These are phyloP conservation scores for Starmerella geochares DNA, from an alignment of 805 yeast genomes.

Conservation along the genomic window DNA sequence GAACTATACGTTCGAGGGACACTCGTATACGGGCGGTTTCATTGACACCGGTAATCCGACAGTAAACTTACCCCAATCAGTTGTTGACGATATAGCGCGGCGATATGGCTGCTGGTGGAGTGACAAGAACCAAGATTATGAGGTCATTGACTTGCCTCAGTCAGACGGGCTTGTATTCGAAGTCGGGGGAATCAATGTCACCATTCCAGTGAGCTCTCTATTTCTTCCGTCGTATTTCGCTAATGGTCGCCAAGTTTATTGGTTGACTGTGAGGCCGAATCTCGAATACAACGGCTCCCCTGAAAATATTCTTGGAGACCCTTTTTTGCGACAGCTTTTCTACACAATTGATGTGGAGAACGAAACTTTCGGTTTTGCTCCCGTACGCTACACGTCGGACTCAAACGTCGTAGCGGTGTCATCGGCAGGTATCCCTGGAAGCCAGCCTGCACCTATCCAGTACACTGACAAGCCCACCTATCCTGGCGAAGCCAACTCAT, in stretches of 20 bases:
- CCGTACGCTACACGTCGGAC: slow-evolving; percentile 2
- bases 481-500: not conserved
- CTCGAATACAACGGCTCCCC: not conserved
- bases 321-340: slow-evolving; percentile 49
- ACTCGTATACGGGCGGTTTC: slow-evolving; percentile 11
- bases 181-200: slow-evolving; percentile 18
- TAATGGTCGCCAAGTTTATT: slow-evolving; percentile 2
- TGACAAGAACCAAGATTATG: not conserved
- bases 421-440: slow-evolving; percentile 4
- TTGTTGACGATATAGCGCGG: slow-evolving; percentile 8
- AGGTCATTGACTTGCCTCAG: not conserved
- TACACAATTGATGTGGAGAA: slow-evolving; percentile 57
- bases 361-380: slow-evolving; percentile 48
- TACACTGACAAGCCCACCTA: not conserved
- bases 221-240: slow-evolving; percentile 13
- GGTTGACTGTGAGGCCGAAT: not conserved
- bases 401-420: slow-evolving; percentile 8
- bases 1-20: slow-evolving; percentile 5
- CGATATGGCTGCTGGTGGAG: slow-evolving; percentile 5
- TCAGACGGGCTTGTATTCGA: not conserved
- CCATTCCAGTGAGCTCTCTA: slow-evolving; percentile 23
- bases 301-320: slow-evolving; percentile 36
- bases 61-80: slow-evolving; percentile 35
- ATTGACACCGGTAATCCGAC: slow-evolving; percentile 49
- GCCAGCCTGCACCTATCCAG: slow-evolving; percentile 15